Percentiles rank a stretch among this genome's conserved stretches.
phyloP scores from a whole-genome alignment of 2,329 filamentous ascomycete genomes.

The Nemania diffusa region DNA sequence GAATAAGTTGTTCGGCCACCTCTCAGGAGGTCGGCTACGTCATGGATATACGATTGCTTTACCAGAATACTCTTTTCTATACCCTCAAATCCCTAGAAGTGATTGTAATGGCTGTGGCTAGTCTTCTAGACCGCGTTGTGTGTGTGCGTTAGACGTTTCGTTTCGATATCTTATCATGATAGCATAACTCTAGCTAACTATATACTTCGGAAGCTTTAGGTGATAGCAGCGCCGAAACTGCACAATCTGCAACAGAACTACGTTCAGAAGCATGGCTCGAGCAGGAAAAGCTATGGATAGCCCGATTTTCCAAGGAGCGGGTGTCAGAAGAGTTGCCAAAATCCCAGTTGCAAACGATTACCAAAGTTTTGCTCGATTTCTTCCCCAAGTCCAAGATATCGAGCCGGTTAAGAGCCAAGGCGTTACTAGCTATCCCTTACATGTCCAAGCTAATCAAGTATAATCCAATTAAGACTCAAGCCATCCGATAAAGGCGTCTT shows the following conservation, averaged over 20 bases:
- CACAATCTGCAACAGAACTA: conserved; percentile 6
- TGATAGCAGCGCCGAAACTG: conserved; percentile 8
- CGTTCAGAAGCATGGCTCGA: conserved; percentile 14
- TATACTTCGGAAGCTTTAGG: conserved; percentile 8
- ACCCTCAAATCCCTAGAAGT: no score
- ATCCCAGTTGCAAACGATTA: conserved; percentile 6
- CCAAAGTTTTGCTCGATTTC: conserved; percentile 2
- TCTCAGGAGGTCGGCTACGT: no score
- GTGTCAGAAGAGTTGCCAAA: conserved; percentile 15
- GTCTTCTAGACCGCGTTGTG: no score
- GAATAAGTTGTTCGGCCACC: no score
- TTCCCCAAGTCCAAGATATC: not conserved
- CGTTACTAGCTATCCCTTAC: conserved; percentile 10
- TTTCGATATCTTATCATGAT: conserved; percentile 14
- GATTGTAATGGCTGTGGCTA: no score
- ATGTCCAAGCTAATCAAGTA: conserved; percentile 10
- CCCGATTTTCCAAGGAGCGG: conserved; percentile 2
- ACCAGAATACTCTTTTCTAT: no score
- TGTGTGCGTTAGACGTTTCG: no score
- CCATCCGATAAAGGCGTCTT: conserved; percentile 10
- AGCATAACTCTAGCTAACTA: conserved; percentile 14
- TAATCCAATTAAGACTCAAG: conserved; percentile 14
- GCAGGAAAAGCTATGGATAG: conserved; percentile 13
- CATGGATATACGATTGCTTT: no score
- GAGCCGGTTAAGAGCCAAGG: not conserved